Conservation (phyloP, 2,329 filamentous ascomycete genomes). For the Monosporascus sp. region DNA sequence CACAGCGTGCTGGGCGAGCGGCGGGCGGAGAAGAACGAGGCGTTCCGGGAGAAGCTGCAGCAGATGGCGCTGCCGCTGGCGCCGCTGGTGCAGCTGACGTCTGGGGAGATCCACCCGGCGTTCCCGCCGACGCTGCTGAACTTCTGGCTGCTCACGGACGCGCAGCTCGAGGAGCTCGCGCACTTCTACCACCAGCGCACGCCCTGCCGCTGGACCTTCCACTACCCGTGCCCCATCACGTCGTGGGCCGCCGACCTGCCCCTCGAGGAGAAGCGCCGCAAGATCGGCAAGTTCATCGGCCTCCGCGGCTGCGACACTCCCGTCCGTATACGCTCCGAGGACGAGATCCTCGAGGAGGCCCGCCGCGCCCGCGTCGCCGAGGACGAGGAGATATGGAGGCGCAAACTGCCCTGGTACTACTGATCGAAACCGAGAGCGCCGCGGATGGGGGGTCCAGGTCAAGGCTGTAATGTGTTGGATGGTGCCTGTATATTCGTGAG, state of each 20-base stretch:
- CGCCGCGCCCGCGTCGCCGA: slow-evolving; percentile 35
- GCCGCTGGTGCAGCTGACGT: slow-evolving; percentile 60
- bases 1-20: slow-evolving; percentile 25
- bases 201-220: slow-evolving; percentile 45
- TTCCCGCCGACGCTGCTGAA: slow-evolving; percentile 64
- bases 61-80: slow-evolving; percentile 62
- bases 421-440: slow-evolving; percentile 6
- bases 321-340: slow-evolving; percentile 30
- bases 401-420: slow-evolving; percentile 38
- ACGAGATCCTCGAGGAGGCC: slow-evolving; percentile 43
- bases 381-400: slow-evolving; percentile 41
- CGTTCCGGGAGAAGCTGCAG: slow-evolving; percentile 54
- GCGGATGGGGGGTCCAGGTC: slow-evolving; percentile 7
- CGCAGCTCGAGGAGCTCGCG: slow-evolving; percentile 64
- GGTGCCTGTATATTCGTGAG: background rate
- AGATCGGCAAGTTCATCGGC: slow-evolving; percentile 70
- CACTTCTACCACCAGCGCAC: slow-evolving; percentile 68
- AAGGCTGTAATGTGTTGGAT: background rate
- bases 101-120: slow-evolving; percentile 56
- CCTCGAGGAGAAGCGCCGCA: slow-evolving; percentile 64
- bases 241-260: slow-evolving; percentile 48
- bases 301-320: slow-evolving; percentile 57
- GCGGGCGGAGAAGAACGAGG: slow-evolving; percentile 40
- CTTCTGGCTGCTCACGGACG: slow-evolving; percentile 70
- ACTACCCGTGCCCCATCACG: slow-evolving; percentile 64